These are phyloP conservation scores for Lipomyces sp. DNA, from an alignment of 805 yeast species.

Conservation along the genomic window DNA sequence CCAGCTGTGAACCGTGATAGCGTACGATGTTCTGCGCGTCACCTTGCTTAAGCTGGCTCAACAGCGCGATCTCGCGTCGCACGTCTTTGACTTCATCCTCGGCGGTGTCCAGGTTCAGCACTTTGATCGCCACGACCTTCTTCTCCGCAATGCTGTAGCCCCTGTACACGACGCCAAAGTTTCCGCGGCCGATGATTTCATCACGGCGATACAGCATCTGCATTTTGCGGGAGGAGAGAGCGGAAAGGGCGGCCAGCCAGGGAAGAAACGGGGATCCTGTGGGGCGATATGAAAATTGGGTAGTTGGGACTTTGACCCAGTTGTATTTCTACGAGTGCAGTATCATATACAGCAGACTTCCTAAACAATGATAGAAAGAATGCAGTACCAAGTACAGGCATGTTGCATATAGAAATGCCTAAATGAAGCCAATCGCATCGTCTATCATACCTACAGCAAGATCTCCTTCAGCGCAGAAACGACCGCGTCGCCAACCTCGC, in stretches of 20 bases:
- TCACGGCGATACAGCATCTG: slow-evolving; percentile 58
- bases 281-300: too few relatives aligned
- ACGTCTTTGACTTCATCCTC: slow-evolving; percentile 94
- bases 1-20: slow-evolving; percentile 82
- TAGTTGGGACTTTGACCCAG: too few relatives aligned
- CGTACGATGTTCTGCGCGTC: slow-evolving; percentile 86
- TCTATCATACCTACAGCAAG: neutral
- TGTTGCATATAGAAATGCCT: too few relatives aligned
- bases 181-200: slow-evolving; percentile 93
- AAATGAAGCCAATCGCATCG: too few relatives aligned
- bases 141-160: slow-evolving; percentile 58
- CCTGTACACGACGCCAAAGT: slow-evolving; percentile 94
- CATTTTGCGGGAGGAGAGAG: too few relatives aligned
- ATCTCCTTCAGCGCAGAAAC: slow-evolving; percentile 42
- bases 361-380: too few relatives aligned
- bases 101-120: slow-evolving; percentile 84
- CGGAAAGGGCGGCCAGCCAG: too few relatives aligned
- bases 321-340: too few relatives aligned
- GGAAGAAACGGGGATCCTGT: too few relatives aligned
- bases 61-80: slow-evolving; percentile 84
- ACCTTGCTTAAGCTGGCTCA: slow-evolving; percentile 67
- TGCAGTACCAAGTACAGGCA: too few relatives aligned
- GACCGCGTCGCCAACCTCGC: slow-evolving; percentile 92
- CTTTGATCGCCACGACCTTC: slow-evolving; percentile 87
- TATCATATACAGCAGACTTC: too few relatives aligned